Conservation (phyloP, 2,329 filamentous ascomycete species). For the Pyricularia grisea region DNA sequence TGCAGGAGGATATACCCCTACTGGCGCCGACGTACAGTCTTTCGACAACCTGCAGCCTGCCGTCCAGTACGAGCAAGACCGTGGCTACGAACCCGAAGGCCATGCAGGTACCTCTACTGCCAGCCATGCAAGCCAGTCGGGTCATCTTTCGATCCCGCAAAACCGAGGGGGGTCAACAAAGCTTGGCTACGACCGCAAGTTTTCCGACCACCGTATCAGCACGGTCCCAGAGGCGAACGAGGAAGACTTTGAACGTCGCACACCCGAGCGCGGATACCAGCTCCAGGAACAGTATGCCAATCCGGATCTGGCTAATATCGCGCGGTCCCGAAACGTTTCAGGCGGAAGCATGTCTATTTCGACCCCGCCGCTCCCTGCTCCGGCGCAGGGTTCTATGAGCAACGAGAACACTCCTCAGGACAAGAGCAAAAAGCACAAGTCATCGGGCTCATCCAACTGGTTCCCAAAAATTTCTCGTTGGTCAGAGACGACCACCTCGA, state of each 20-base stretch:
- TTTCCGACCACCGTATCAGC: slow-evolving; percentile 75
- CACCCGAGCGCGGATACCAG: slow-evolving; percentile 30
- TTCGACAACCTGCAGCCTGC: slow-evolving; percentile 59
- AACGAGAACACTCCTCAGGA: slow-evolving; percentile 73
- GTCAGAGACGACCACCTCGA: slow-evolving; percentile 93
- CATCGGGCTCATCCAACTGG: slow-evolving; percentile 65
- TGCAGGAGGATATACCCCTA: slow-evolving; percentile 27
- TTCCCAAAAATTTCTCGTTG: slow-evolving; percentile 93
- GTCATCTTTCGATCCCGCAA: slow-evolving; percentile 53
- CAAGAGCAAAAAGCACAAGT: slow-evolving; percentile 82
- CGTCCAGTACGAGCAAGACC: slow-evolving; percentile 56
- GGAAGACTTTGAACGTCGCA: slow-evolving; percentile 50
- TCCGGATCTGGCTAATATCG: neutral
- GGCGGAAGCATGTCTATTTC: slow-evolving; percentile 44
- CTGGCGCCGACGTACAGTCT: slow-evolving; percentile 46
- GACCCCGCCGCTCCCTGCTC: slow-evolving; percentile 46
- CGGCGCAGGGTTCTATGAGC: slow-evolving; percentile 42
- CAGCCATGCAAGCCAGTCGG: slow-evolving; percentile 65
- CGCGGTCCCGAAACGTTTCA: slow-evolving; percentile 16
- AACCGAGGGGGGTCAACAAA: slow-evolving; percentile 31
- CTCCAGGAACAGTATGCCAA: neutral
- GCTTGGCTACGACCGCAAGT: slow-evolving; percentile 41
- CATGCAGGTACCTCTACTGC: slow-evolving; percentile 67
- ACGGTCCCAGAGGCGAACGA: slow-evolving; percentile 80
- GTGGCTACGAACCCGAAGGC: slow-evolving; percentile 77